These are phyloP conservation scores for Exophiala bonariae DNA, from an alignment of 2,329 filamentous ascomycete genomes.

Conservation along the genomic window DNA sequence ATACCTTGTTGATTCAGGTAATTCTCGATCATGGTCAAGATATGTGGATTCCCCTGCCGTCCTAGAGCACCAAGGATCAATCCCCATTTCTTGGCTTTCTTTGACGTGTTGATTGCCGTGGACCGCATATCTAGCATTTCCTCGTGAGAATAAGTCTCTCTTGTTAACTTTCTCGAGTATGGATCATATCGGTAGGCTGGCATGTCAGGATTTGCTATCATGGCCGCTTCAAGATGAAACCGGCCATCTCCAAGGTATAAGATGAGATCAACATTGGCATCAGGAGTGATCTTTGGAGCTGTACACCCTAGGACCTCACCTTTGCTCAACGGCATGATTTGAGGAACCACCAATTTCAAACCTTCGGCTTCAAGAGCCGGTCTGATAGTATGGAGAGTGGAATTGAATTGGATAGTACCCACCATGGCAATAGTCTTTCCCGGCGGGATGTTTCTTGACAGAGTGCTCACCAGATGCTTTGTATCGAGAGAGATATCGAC, in stretches of 20 bases:
- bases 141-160: constrained; percentile 86
- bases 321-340: constrained; percentile 88
- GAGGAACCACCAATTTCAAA: constrained; percentile 82
- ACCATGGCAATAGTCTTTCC: constrained; percentile 90
- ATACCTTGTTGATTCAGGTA: constrained; percentile 71
- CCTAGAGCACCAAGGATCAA: constrained; percentile 91
- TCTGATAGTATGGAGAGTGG: constrained; percentile 84
- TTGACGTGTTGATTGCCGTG: constrained; percentile 73
- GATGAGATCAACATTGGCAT: constrained; percentile 69
- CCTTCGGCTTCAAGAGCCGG: constrained; percentile 77
- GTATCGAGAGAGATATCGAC: constrained; percentile 97
- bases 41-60: constrained; percentile 92
- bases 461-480: constrained; percentile 77
- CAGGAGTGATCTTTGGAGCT: constrained; percentile 67
- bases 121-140: constrained; percentile 83
- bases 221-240: constrained; percentile 96
- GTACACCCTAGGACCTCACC: constrained; percentile 98
- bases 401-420: constrained; percentile 98
- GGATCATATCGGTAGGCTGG: constrained; percentile 96
- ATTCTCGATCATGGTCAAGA: constrained; percentile 80
- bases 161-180: constrained; percentile 86
- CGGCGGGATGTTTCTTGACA: constrained; percentile 82
- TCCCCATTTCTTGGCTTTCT: constrained; percentile 83
- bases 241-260: constrained; percentile 89
- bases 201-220: constrained; percentile 94